Percentiles rank a stretch among this genome's conserved stretches.
Conservation (phyloP, 352 stramenopile genomes). For the Phytophthora foliorum region DNA sequence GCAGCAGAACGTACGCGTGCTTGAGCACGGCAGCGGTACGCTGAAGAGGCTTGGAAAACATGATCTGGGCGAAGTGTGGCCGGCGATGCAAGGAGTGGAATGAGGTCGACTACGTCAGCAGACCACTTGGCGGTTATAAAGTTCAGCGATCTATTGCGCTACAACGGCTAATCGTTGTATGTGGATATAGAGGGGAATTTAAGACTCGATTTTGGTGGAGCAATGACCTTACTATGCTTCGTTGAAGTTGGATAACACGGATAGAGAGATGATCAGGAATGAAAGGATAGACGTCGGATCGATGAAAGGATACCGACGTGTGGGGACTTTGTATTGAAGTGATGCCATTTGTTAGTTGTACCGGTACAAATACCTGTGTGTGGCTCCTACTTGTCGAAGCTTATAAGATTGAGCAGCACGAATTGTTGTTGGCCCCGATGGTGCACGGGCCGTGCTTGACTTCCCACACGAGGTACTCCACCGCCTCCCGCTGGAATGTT, state of each 20-base stretch:
- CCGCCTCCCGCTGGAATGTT: slow-evolving; percentile 84
- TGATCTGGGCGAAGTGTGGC: slow-evolving; percentile 16
- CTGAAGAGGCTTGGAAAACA: slow-evolving; percentile 56
- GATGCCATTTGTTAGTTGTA: slow-evolving; percentile 23
- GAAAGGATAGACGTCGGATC: slow-evolving; percentile 16
- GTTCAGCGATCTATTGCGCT: slow-evolving; percentile 12
- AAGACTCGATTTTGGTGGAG: slow-evolving; percentile 6
- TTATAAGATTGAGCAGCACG: slow-evolving; percentile 72
- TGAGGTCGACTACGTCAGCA: slow-evolving; percentile 32
- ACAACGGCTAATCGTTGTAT: slow-evolving; percentile 15
- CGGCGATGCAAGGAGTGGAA: slow-evolving; percentile 15
- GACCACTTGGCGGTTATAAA: slow-evolving; percentile 12
- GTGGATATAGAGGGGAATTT: not conserved
- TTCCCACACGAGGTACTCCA: slow-evolving; percentile 88
- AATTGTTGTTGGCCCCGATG: slow-evolving; percentile 65
- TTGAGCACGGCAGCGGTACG: slow-evolving; percentile 37
- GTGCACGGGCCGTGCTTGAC: slow-evolving; percentile 82
- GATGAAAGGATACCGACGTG: slow-evolving; percentile 28
- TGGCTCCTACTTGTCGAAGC: slow-evolving; percentile 13
- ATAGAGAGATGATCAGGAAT: slow-evolving; percentile 3
- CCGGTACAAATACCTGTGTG: slow-evolving; percentile 26
- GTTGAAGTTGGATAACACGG: slow-evolving; percentile 17
- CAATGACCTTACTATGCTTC: slow-evolving; percentile 1
- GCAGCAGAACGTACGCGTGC: slow-evolving; percentile 28
- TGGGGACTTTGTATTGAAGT: slow-evolving; percentile 9